These are phyloP conservation scores for Mycena citricolor DNA, from an alignment of 1,284 basidiomycete genomes.

Conservation along the genomic window DNA sequence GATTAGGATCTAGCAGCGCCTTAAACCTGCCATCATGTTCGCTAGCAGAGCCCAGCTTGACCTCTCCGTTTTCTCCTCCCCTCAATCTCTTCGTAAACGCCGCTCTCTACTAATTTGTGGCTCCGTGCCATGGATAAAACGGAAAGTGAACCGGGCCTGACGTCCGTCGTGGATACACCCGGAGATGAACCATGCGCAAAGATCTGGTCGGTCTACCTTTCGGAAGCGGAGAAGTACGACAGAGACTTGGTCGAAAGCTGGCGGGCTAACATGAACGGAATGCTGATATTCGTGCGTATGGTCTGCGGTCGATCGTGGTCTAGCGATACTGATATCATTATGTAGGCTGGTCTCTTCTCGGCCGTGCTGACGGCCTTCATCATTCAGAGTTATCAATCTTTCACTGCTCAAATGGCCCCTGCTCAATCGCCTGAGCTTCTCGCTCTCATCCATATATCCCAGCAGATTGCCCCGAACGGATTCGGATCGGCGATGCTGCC, in stretches of 20 bases:
- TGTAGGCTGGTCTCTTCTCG: constrained; percentile 21
- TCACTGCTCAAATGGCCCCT: background rate
- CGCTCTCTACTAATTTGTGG: too few species aligned
- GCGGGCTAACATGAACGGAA: constrained; percentile 20
- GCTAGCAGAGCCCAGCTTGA: too few species aligned
- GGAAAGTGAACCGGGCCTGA: too few species aligned
- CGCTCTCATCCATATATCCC: background rate
- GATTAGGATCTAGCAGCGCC: too few species aligned
- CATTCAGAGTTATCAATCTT: constrained; percentile 16
- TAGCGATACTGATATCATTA: background rate
- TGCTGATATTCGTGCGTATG: constrained; percentile 19
- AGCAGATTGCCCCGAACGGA: background rate
- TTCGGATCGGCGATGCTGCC: background rate
- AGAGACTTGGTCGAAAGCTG: constrained; percentile 17
- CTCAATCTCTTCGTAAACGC: too few species aligned
- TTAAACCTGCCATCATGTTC: too few species aligned
- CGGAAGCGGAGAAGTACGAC: constrained; percentile 21
- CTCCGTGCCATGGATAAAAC: too few species aligned
- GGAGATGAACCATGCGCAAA: constrained; percentile 14
- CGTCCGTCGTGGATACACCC: too few species aligned
- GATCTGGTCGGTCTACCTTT: constrained; percentile 19
- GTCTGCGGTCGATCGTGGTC: background rate
- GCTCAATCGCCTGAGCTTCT: too few species aligned
- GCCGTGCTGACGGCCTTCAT: constrained; percentile 18
- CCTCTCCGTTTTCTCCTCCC: too few species aligned